These are phyloP conservation scores for Clausena lansium DNA, from an alignment of 345 rosid species.

Conservation along the genomic window DNA sequence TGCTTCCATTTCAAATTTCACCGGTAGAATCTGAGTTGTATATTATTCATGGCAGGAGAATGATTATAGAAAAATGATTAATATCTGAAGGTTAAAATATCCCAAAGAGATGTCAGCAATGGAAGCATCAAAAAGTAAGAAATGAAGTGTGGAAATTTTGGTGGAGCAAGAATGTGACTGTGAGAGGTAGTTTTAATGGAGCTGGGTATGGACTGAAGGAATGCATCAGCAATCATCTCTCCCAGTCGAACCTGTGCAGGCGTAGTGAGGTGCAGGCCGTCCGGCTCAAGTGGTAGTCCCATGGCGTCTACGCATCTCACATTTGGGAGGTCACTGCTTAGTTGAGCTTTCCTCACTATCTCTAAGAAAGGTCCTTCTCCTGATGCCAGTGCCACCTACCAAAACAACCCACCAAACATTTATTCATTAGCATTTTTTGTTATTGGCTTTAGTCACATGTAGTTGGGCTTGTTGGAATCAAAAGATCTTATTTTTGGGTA, in stretches of 20 bases:
- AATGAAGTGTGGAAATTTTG: neutral
- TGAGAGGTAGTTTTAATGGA: conserved; percentile 1
- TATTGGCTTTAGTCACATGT: neutral
- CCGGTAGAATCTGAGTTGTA: neutral
- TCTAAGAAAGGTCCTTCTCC: conserved; percentile 52
- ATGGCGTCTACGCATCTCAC: conserved; percentile 67
- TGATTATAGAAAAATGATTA: too few relatives aligned
- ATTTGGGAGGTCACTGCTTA: conserved; percentile 40
- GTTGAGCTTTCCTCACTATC: conserved; percentile 65
- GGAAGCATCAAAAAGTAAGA: neutral
- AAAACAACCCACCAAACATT: conserved; percentile 9
- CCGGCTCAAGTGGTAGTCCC: conserved; percentile 69
- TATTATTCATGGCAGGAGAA: neutral
- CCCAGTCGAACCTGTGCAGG: conserved; percentile 67
- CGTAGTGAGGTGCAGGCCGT: conserved; percentile 73
- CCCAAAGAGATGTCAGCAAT: conserved; percentile 1
- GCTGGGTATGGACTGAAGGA: conserved; percentile 25
- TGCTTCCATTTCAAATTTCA: too few relatives aligned
- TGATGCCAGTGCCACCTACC: conserved; percentile 73
- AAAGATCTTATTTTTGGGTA: neutral
- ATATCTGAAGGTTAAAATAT: conserved; percentile 1
- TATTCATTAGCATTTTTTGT: neutral
- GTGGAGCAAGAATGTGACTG: conserved; percentile 1
- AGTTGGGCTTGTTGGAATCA: neutral
- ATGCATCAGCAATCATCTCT: conserved; percentile 55